Percentiles rank a stretch among this genome's conserved stretches.
phyloP scores from a whole-genome alignment of 495 filamentous ascomycete species.

The Penicillium soppii region DNA sequence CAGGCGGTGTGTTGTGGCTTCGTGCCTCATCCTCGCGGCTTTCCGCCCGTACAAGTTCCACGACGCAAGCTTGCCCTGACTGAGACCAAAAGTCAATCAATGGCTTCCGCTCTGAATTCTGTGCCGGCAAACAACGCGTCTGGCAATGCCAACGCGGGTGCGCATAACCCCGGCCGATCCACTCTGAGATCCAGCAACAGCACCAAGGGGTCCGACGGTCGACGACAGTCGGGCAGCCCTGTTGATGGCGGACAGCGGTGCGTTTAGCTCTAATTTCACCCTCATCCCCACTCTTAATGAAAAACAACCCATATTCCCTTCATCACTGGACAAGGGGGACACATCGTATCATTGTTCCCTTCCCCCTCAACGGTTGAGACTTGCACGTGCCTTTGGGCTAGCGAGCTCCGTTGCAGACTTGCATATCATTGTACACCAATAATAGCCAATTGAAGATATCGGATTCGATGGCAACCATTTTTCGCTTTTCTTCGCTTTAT shows the following conservation, averaged over 20 bases:
- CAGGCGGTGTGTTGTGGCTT: constrained; percentile 45
- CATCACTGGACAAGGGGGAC: not conserved
- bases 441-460: constrained; percentile 19
- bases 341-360: not conserved
- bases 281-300: no score
- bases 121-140: constrained; percentile 46
- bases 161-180: constrained; percentile 40
- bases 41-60: constrained; percentile 43
- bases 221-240: constrained; percentile 58
- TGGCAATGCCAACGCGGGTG: constrained; percentile 40
- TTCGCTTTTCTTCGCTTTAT: constrained; percentile 1
- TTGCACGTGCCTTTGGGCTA: constrained; percentile 20
- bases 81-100: constrained; percentile 38
- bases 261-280: constrained; percentile 19
- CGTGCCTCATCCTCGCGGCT: constrained; percentile 33
- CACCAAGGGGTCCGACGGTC: constrained; percentile 51
- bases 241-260: constrained; percentile 57
- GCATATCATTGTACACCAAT: constrained; percentile 16
- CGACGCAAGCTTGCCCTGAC: constrained; percentile 38
- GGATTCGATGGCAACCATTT: constrained; percentile 6
- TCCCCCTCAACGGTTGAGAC: not conserved
- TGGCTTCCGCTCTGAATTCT: constrained; percentile 53
- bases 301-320: constrained; percentile 6
- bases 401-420: constrained; percentile 10
- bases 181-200: constrained; percentile 52